These are phyloP conservation scores for Xerophyta viscosa DNA, from an alignment of 106 monocot genomes.

Conservation along the genomic window DNA sequence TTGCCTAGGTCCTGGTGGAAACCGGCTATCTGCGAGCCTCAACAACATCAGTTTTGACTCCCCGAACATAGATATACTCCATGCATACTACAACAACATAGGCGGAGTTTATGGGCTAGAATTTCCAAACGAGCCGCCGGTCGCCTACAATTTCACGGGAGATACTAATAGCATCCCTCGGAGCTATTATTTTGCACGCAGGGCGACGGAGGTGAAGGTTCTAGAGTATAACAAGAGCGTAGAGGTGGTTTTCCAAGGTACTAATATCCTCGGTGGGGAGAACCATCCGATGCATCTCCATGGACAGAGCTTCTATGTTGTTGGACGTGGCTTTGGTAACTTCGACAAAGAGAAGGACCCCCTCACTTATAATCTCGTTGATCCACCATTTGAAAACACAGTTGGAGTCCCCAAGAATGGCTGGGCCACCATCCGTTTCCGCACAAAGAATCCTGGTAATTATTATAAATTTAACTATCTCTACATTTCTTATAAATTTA, in stretches of 20 bases:
- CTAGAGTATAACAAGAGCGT: conserved; percentile 30
- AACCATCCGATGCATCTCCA: conserved; percentile 72
- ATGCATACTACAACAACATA: conserved; percentile 23
- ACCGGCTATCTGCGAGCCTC: conserved; percentile 17
- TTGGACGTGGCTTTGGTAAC: no score
- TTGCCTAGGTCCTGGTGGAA: conserved; percentile 18
- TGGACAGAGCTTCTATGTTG: conserved; percentile 56
- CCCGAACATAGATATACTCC: conserved; percentile 22
- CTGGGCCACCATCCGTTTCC: no score
- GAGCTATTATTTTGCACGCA: conserved; percentile 7
- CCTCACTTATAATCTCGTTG: no score
- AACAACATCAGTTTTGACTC: conserved; percentile 37
- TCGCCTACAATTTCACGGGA: conserved; percentile 35
- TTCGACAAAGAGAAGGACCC: no score
- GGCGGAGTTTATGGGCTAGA: conserved; percentile 6
- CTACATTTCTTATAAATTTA: no score
- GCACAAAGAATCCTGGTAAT: no score
- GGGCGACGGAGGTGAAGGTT: conserved; percentile 30
- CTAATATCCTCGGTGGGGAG: conserved; percentile 25
- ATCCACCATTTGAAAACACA: no score
- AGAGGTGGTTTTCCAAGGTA: conserved; percentile 66
- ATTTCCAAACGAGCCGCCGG: conserved; percentile 26
- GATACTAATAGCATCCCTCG: conserved; percentile 13
- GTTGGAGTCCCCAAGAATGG: no score
- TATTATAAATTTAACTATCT: no score